Percentiles rank a stretch among this genome's conserved stretches.
These are phyloP conservation scores for Ormosia emarginata DNA, from an alignment of 306 rosid genomes.

Conservation along the genomic window DNA sequence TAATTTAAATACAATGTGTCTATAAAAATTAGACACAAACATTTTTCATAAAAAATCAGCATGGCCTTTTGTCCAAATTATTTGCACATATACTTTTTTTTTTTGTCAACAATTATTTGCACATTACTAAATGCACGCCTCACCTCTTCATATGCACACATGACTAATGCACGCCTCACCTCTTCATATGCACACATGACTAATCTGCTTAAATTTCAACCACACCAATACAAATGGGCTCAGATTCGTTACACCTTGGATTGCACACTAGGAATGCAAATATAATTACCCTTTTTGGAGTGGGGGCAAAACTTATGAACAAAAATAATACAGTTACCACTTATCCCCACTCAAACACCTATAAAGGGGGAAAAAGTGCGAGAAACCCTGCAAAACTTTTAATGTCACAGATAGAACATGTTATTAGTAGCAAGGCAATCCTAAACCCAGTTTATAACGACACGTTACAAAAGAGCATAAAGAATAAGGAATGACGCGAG, in stretches of 20 bases:
- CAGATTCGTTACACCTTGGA: constrained; percentile 6
- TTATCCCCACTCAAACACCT: not conserved
- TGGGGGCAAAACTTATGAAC: constrained; percentile 24
- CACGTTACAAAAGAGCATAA: not conserved
- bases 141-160: not conserved
- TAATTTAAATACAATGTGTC: no score
- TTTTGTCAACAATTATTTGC: not conserved
- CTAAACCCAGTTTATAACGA: not conserved
- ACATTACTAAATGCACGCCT: not conserved
- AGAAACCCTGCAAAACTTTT: constrained; percentile 11
- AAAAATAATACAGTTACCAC: constrained; percentile 6
- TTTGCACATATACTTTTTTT: not conserved
- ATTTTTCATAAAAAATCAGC: no score
- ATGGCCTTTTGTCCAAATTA: not conserved
- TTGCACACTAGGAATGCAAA: not conserved
- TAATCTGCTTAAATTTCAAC: not conserved
- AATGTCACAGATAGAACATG: not conserved
- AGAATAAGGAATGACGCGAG: constrained; percentile 20
- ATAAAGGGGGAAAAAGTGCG: not conserved
- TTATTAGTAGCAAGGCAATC: constrained; percentile 11
- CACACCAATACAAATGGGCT: not conserved
- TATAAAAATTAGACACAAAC: no score
- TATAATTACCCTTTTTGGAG: not conserved
- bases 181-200: not conserved
- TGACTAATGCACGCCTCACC: not conserved